Evolutionary conservation across 1,139 yeast species (phyloP), one percentile per base, ranked within the genome.

Genomic region (Kodamaea fungicola): DNA sequence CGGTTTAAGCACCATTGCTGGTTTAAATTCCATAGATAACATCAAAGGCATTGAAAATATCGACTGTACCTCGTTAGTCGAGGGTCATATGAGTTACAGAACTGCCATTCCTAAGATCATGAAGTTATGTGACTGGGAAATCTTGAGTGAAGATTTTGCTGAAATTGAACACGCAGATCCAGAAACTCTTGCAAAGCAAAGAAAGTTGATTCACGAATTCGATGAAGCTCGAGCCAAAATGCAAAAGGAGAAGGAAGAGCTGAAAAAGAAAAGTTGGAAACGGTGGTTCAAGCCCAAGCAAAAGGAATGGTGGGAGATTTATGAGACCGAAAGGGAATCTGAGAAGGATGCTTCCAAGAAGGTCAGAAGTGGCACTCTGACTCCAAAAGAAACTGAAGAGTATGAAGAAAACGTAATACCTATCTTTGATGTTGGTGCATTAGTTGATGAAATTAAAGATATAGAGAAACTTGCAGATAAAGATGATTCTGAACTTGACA

Each of bases 151-250:
- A 45, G 96, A 90, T 55, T 92, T 94, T 57, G 83, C 86, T 10
- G 99, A 94, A 60, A 90, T 94, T 46, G 97, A 90, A 54, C 97
- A 92, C 52, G 95, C 97, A 0, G 96, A 92, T 58, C 89, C 95
- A 2, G 96, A 87, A 47, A 81, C 83, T 54, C 76, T 80, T 13
- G 89, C 88, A 48, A 79, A 84, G 47, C 94, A 89, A 52, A 71
- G 96, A 42, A 81, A 87, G 54, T 68, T 92, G 49, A 73, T 92
- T 13, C 70, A 73, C 41, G 97, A 92, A 53, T 85, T 89, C 49
- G 96, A 88, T 46, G 89, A 83, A 49, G 95, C 95, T 0, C 74
- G 87, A 41, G 81, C 80, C 40, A 78, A 76, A 45, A 63, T 76
- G 63, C 66, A 55, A 32, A 47, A 59, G 35, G 61, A 58, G 32